Base-by-base conservation (phyloP, 305 asterid genomes). In the Fraxinus angustifolia region DNA sequence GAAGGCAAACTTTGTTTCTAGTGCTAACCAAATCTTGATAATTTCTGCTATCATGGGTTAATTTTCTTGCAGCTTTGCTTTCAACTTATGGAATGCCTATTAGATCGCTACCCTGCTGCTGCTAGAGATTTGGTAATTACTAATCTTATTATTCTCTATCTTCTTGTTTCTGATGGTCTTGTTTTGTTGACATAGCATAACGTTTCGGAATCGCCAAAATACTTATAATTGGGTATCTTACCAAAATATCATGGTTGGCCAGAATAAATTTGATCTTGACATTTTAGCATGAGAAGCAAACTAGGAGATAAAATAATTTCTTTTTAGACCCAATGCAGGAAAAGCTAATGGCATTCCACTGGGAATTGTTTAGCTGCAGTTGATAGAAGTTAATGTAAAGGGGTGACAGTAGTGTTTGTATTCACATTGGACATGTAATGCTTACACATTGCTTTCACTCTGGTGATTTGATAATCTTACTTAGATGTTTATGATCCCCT, bases 61-160 rank as follows among this genome's bases (percentile, higher is more conserved):
- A 80, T 81, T 80, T 83, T 60, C 83, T 87, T 90, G 91, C 99
- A 96, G 99, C 93, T 96, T 65, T 89, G 97, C 92, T 87, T 92
- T 83, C 93, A 93, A 90, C 94, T 96, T 86, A 80, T 96, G 93
- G 97, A 96, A 82, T 92, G 97, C 90, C 81, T 96, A 81, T 81
- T 96, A 75, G 91, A 89, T 80, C 82, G 83, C 77, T 90, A 92
- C 81, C 77, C 90, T 48, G 90, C 82, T 83, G 98, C 93, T 82
- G 82, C 93, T 50, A 70, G 8, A 77, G 87, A 91, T 72, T 77
- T 93, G 99, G 99, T 96, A 94, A 85, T 73, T 42, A 50, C 78
- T 77, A 48, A 38, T 75, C 40, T 81, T 82, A 10, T 58, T 77
- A 56, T 34, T 62, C 78, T 76, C 56, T 71, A 65, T 70, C 42